Conservation (phyloP, 306 rosid species). For the Inga laurina region DNA sequence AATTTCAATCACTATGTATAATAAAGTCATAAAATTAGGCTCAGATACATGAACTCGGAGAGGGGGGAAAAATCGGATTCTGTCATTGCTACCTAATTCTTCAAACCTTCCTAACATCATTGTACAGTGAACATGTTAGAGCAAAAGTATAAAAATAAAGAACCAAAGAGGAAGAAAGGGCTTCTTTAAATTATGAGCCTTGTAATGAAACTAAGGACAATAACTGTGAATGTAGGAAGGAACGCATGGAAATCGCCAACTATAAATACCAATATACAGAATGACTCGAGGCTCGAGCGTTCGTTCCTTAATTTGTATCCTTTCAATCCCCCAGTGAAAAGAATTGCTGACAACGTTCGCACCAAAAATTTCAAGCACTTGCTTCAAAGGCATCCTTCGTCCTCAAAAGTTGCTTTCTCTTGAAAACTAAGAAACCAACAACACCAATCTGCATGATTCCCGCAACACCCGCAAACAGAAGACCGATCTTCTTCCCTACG, state of each 20-base stretch:
- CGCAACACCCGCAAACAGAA: constrained; percentile 69
- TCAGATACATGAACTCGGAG: background rate
- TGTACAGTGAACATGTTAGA: constrained; percentile 55
- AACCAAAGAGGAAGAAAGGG: constrained; percentile 32
- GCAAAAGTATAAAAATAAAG: constrained; percentile 7
- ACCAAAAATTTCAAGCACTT: constrained; percentile 37
- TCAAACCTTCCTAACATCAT: constrained; percentile 47
- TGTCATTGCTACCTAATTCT: constrained; percentile 40
- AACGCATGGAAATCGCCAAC: constrained; percentile 42
- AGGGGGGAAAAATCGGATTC: background rate
- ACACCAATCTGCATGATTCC: constrained; percentile 76
- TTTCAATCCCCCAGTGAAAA: constrained; percentile 42
- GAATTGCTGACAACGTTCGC: constrained; percentile 38
- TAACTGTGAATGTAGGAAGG: constrained; percentile 33
- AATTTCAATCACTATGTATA: constrained; percentile 7
- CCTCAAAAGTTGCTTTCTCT: constrained; percentile 76
- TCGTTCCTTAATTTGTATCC: constrained; percentile 23
- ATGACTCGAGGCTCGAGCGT: constrained; percentile 31
- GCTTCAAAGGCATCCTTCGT: constrained; percentile 47
- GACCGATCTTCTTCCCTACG: constrained; percentile 72
- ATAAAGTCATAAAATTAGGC: constrained; percentile 2
- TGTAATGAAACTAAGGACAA: constrained; percentile 35
- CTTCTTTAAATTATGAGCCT: constrained; percentile 47
- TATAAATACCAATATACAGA: constrained; percentile 72
- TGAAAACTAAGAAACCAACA: constrained; percentile 69